Conservation (phyloP, 169 alveolate genomes). For the Plasmodium fragile region DNA sequence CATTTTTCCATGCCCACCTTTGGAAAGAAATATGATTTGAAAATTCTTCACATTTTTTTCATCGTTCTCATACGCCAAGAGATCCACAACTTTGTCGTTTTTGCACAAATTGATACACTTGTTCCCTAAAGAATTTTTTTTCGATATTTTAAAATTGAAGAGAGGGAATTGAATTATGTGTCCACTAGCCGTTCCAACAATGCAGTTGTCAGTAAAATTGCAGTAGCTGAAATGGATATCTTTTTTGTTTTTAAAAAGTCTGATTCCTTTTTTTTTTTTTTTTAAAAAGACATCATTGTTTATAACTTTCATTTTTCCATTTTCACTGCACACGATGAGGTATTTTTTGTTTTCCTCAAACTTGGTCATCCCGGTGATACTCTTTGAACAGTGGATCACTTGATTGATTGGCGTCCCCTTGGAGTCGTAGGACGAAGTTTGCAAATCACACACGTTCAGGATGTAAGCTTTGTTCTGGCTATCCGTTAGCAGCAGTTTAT, state of each 20-base stretch:
- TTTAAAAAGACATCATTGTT: conserved; percentile 61
- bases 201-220: conserved; percentile 61
- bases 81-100: conserved; percentile 63
- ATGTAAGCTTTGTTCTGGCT: conserved; percentile 47
- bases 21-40: conserved; percentile 54
- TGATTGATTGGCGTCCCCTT: conserved; percentile 69
- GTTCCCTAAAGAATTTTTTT: conserved; percentile 66
- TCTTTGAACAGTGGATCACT: conserved; percentile 33
- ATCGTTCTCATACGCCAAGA: conserved; percentile 44
- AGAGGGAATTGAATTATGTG: conserved; percentile 67
- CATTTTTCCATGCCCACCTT: conserved; percentile 72
- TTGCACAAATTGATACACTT: conserved; percentile 45
- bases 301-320: conserved; percentile 73
- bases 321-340: conserved; percentile 71
- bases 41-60: conserved; percentile 17
- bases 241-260: conserved; percentile 70
- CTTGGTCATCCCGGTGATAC: conserved; percentile 51
- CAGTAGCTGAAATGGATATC: conserved; percentile 63
- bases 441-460: conserved; percentile 38
- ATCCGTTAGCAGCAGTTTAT: conserved; percentile 54
- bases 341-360: conserved; percentile 60
- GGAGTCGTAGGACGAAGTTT: conserved; percentile 59
- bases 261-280: conserved; percentile 60
- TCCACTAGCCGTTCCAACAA: conserved; percentile 75
- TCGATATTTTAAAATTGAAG: conserved; percentile 54